phyloP scores from a whole-genome alignment of 805 yeast genomes.

The Groenewaldozyma salmanticensis region DNA sequence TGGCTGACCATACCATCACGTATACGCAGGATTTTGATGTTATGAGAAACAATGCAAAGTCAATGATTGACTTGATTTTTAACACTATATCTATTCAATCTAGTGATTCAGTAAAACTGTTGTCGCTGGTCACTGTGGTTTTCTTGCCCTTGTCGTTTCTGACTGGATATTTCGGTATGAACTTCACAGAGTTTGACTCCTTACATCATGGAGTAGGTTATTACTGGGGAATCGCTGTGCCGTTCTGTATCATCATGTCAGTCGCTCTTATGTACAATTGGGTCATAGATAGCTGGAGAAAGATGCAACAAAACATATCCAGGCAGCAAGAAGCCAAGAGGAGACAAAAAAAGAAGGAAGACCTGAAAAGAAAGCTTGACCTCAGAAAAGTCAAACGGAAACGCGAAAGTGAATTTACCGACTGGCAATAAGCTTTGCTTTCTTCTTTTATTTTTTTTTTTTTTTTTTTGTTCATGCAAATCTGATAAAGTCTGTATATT shows the following conservation, averaged over 20 bases:
- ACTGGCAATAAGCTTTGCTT: no score
- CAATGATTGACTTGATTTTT: slow-evolving; percentile 43
- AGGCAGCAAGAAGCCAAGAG: neutral
- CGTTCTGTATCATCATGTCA: slow-evolving; percentile 25
- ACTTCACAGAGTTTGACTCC: slow-evolving; percentile 35
- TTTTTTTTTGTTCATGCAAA: no score
- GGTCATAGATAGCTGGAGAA: slow-evolving; percentile 13
- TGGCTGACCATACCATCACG: slow-evolving; percentile 44
- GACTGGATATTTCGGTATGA: slow-evolving; percentile 57
- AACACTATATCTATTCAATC: slow-evolving; percentile 49
- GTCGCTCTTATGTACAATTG: slow-evolving; percentile 22
- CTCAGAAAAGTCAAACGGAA: neutral
- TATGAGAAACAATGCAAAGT: slow-evolving; percentile 43
- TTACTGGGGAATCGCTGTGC: slow-evolving; percentile 41
- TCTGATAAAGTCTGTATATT: no score
- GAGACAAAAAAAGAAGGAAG: slow-evolving; percentile 1
- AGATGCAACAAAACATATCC: slow-evolving; percentile 4
- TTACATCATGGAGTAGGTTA: slow-evolving; percentile 31
- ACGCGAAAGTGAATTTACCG: no score
- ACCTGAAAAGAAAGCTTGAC: neutral
- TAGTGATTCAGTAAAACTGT: slow-evolving; percentile 43
- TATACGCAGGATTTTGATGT: slow-evolving; percentile 45
- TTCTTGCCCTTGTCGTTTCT: slow-evolving; percentile 50
- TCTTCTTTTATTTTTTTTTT: no score
- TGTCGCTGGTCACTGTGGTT: slow-evolving; percentile 48